A percentile compares a stretch with the other conserved stretches of the same genome.
phyloP scores from a whole-genome alignment of 805 yeast species.

The Yarrowia phangngaensis region DNA sequence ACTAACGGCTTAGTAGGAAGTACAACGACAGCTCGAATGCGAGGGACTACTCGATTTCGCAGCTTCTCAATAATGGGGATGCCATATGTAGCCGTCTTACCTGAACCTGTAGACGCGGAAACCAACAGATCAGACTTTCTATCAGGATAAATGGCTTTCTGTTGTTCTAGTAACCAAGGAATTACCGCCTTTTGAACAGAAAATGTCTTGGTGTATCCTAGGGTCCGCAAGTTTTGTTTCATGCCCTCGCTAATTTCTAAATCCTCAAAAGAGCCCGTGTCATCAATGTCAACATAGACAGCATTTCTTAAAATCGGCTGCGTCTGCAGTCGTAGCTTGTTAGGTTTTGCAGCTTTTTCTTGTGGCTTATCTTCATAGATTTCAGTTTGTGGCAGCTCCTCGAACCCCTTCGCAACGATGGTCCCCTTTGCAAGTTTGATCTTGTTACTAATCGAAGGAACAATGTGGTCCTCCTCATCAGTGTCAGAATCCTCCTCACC shows the following conservation, averaged over 20 bases:
- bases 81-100: slow-evolving; percentile 86
- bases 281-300: slow-evolving; percentile 49
- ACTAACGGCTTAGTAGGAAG: slow-evolving; percentile 90
- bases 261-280: slow-evolving; percentile 47
- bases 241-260: slow-evolving; percentile 43
- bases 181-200: slow-evolving; percentile 72
- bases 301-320: slow-evolving; percentile 37
- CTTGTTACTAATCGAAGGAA: slow-evolving; percentile 30
- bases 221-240: slow-evolving; percentile 46
- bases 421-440: slow-evolving; percentile 14
- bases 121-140: slow-evolving; percentile 61
- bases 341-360: slow-evolving; percentile 51
- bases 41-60: slow-evolving; percentile 60
- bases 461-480: slow-evolving; percentile 28
- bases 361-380: slow-evolving; percentile 31
- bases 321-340: slow-evolving; percentile 30
- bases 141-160: slow-evolving; percentile 39
- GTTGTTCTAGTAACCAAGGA: slow-evolving; percentile 49
- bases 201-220: slow-evolving; percentile 57
- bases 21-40: slow-evolving; percentile 67
- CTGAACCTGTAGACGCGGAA: slow-evolving; percentile 94
- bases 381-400: slow-evolving; percentile 32
- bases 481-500: slow-evolving; percentile 25
- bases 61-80: slow-evolving; percentile 77
- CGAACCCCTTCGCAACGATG: slow-evolving; percentile 28